A percentile compares a stretch with the other conserved stretches of the same genome.
Evolutionary conservation across 108 stramenopile genomes (phyloP).

Genomic region (Craspedostauros australis): DNA sequence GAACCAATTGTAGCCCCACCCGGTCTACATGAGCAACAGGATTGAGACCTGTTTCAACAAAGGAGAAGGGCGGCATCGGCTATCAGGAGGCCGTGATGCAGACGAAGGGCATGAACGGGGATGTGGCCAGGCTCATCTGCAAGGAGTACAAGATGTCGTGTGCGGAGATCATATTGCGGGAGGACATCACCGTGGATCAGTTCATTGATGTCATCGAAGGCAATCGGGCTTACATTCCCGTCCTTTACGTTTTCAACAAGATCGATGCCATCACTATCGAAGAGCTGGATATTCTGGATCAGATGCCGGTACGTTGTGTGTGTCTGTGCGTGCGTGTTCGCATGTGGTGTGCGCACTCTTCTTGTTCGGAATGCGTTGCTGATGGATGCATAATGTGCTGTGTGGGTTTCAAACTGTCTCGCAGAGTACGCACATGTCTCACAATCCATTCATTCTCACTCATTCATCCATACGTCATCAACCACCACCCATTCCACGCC

Average conservation of each 20-base stretch:
- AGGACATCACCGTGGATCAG: conserved; percentile 92
- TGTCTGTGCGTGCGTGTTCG: too few relatives aligned
- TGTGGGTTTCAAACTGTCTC: too few relatives aligned
- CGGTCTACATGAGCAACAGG: too few relatives aligned
- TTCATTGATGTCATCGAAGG: conserved; percentile 92
- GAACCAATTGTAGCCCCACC: too few relatives aligned
- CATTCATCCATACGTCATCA: too few relatives aligned
- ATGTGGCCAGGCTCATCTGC: conserved; percentile 78
- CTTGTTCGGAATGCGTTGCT: too few relatives aligned
- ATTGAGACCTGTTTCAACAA: too few relatives aligned
- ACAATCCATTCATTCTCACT: too few relatives aligned
- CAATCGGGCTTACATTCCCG: conserved; percentile 87
- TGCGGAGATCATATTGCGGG: conserved; percentile 87
- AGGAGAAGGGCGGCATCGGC: conserved; percentile 91
- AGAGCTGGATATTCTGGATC: conserved; percentile 96
- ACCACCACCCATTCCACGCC: too few relatives aligned
- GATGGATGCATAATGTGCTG: too few relatives aligned
- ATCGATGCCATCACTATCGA: conserved; percentile 92
- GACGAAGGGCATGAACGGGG: conserved; percentile 76
- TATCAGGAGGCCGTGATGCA: conserved; percentile 89
- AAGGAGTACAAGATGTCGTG: conserved; percentile 92
- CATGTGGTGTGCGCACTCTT: too few relatives aligned
- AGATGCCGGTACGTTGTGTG: conserved; percentile 62
- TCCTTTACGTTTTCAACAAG: conserved; percentile 90
- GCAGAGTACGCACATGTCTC: too few relatives aligned